Evolutionary conservation across 352 stramenopile genomes (phyloP), one percentile per base, ranked within the genome.

Genomic region (Globisporangium lucens): DNA sequence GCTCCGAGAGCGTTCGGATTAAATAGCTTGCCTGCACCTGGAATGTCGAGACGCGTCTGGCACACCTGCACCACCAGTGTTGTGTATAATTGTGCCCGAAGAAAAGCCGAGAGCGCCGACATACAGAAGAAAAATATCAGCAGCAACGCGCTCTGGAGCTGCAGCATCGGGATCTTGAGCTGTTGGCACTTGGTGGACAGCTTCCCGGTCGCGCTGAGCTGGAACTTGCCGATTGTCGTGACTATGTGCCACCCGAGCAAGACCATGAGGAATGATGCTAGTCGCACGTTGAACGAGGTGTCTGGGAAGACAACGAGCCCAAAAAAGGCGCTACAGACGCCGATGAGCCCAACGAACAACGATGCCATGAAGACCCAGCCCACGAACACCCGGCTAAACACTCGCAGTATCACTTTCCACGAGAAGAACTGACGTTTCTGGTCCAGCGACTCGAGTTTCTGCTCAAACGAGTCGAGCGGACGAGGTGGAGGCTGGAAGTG

Each of bases 1-100:
- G 68, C 68, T 3, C 68, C 68, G n/a, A 74, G 57, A 9, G 75
- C 49, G 35, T 87, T 80, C 4, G 80, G 83, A 46, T 89, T 71
- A 30, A 86, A 76, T 0, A 82, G 47, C 22, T 36, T 59, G 2
- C 51, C 63, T 10, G 61, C 70, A 20, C 77, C 72, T 20, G 77
- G 73, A 29, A 83, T 65, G n/a, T 70, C 65, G 4, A 81, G 69
- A 10, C 66, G 71, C 1, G 79, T 82, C 70, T 93, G 84, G 35
- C 84, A 94, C 1, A 78, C 74, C 58, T 94, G 86, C 22, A 87
- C 72, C 43, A 90, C 73, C 41, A 91, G 67, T 0, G 80, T 85
- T 12, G 84, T 83, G 72, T 90, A 93, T 17, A 92, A 70, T 64
- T 94, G 86, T 0, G 80, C 85, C 2, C 86, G 83, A 4, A 93